Base-by-base conservation (phyloP, 1,284 basidiomycete species). In the Pascua sp. region DNA sequence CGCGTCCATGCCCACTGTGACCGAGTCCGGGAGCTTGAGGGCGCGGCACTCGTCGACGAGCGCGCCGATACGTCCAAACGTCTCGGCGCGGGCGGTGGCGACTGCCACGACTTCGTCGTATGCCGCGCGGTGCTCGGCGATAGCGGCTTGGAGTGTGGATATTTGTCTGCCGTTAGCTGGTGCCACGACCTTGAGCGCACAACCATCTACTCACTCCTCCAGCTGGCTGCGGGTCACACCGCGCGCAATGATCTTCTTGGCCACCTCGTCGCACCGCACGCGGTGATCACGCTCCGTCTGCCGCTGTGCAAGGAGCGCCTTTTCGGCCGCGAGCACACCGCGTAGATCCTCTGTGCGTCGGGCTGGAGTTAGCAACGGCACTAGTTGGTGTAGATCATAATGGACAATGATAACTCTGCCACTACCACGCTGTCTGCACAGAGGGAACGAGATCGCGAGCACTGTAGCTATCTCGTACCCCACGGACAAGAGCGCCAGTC, bases 231-330 rank as follows among this genome's bases (percentile, higher is more conserved):
- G 59, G 4, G 57, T 66, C 58, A 64, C 69, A 11, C 64, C 65
- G 18, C 68, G 55, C 10, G 67, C 63, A 0, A 50, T 42, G 18
- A 76, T 73, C 59, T 60, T 64, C 51, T 56, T 62, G 1, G 71
- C 71, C 8, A 74, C 64, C 47, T 67, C 69, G 56, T 76, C 71
- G 45, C 73, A 76, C 54, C 67, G 64, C 15, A 71, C 62, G 49
- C 64, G 62, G 52, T 68, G 62, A 42, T 71, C 70, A 16, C 72
- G 60, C 56, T 72, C 65, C 32, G 53, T 58, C 37, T 59, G 61
- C 39, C 61, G 63, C 7, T 50, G 41, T 9, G 48, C 63, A 7
- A 76, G 56, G 10, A 67, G 53, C 17, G 53, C 57, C 56, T 71
- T 70, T 54, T 74, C 73, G 45, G 64, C 59, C 13, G 51, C 60